Evolutionary conservation across 2,329 filamentous ascomycete species (phyloP).

Genomic region (Hypoxylon sp.): DNA sequence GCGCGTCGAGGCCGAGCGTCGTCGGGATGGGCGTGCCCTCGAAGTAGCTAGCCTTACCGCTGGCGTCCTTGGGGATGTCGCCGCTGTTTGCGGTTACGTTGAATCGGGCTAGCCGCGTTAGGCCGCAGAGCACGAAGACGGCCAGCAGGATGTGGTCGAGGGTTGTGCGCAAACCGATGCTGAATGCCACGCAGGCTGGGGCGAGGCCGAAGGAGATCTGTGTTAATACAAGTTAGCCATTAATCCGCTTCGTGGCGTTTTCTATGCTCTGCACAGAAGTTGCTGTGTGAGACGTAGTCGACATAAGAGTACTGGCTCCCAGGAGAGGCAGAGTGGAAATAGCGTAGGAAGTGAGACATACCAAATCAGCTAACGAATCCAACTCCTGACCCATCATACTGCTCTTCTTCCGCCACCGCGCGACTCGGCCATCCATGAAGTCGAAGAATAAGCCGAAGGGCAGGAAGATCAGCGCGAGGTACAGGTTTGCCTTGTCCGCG

Average conservation of each 20-base stretch:
- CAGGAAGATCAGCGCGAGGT: constrained; percentile 86
- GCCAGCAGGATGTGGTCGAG: constrained; percentile 84
- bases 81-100: constrained; percentile 85
- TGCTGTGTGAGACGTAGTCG: background rate
- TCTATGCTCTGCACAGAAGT: background rate
- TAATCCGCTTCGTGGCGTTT: background rate
- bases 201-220: constrained; percentile 96
- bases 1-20: constrained; percentile 79
- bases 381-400: constrained; percentile 98
- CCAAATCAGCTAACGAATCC: constrained; percentile 94
- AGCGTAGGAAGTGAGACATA: constrained; percentile 60
- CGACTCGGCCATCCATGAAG: constrained; percentile 97
- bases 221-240: background rate
- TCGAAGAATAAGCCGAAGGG: constrained; percentile 97
- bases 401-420: constrained; percentile 95
- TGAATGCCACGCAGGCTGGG: constrained; percentile 88
- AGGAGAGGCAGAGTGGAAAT: background rate
- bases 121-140: constrained; percentile 94
- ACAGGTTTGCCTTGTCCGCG: constrained; percentile 76
- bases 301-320: too few relatives aligned
- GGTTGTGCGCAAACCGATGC: constrained; percentile 86
- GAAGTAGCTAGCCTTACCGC: constrained; percentile 94
- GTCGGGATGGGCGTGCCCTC: constrained; percentile 98
- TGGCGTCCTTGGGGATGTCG: constrained; percentile 89
- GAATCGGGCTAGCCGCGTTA: constrained; percentile 94